Base-by-base conservation (phyloP, 352 stramenopile genomes). In the Pythium aquatile region DNA sequence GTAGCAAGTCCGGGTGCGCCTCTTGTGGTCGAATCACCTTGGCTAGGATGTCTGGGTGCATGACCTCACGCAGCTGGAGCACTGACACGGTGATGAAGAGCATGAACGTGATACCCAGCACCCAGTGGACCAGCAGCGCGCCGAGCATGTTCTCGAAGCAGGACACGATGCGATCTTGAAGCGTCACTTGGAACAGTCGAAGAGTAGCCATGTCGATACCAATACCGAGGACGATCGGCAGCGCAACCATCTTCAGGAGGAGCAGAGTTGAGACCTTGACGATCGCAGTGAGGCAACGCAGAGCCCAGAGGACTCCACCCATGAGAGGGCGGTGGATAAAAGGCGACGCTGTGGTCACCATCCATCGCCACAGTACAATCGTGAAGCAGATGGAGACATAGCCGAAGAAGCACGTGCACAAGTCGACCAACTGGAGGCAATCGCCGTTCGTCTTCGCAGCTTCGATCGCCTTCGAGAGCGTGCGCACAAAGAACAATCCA, bases 41-140 rank as follows among this genome's bases (percentile, higher is more conserved):
- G 32, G 86, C 84, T 16, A 97, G 56, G 11, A 97, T 85, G 66
- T 98, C 94, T 9, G 96, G 96, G 62, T 99, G 96, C 16, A 94
- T 77, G 33, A 99, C 94, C 77, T 99, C 96, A 24, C 96, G 87
- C 35, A 98, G 74, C 72, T 98, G 94, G 13, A 98, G 76, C 14
- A 98, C 89, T 14, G 93, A 97, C 2, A 99, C 96, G 0, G 97
- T 99, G 40, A 99, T 94, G 48, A 98, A 92, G 11, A 99, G 83
- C 97, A 99, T 99, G 66, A 98, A 98, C 5, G 91, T 98, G 61
- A 99, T 99, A 30, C 96, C 96, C 32, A 97, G 78, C 7, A 99
- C 96, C 97, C 97, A 99, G 69, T 99, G 96, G 26, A 99, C 73
- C 61, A 99, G 90, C 29, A 98, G 66, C 30, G 95, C 86, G 32